phyloP scores from a whole-genome alignment of 1,284 basidiomycete species.

The Boletus smithii region DNA sequence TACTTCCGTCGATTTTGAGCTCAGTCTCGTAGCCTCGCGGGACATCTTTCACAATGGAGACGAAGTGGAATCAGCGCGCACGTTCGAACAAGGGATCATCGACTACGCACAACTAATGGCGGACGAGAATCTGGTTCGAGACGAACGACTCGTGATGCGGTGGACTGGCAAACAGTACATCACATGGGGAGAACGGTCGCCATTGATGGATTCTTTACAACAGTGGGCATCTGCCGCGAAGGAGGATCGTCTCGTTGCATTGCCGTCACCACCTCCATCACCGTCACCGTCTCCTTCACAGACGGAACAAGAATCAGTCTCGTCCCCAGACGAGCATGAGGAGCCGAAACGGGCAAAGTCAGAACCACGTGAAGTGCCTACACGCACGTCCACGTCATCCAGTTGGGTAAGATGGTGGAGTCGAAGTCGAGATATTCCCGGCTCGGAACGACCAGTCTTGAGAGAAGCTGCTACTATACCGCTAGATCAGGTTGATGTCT shows the following conservation, averaged over 20 bases:
- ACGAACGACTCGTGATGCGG: slow-evolving; percentile 58
- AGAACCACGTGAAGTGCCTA: slow-evolving; percentile 35
- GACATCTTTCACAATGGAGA: slow-evolving; percentile 40
- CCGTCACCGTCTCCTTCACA: slow-evolving; percentile 33
- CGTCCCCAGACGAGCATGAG: slow-evolving; percentile 30
- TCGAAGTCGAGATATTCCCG: slow-evolving; percentile 42
- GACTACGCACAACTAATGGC: slow-evolving; percentile 54
- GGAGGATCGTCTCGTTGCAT: slow-evolving; percentile 18
- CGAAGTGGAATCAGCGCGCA: slow-evolving; percentile 48
- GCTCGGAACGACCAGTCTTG: slow-evolving; percentile 22
- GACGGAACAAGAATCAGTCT: slow-evolving; percentile 32
- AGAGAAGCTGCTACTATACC: slow-evolving; percentile 19
- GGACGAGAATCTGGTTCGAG: slow-evolving; percentile 51
- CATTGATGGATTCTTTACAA: slow-evolving; percentile 62
- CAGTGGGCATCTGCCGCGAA: slow-evolving; percentile 50
- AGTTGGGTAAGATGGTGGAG: slow-evolving; percentile 80
- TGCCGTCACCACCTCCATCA: slow-evolving; percentile 24
- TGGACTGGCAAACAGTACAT: slow-evolving; percentile 70
- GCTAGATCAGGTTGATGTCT: slow-evolving; percentile 20
- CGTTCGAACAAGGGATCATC: slow-evolving; percentile 55
- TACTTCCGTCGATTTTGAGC: slow-evolving; percentile 54
- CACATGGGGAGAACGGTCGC: slow-evolving; percentile 57
- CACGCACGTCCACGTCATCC: slow-evolving; percentile 50
- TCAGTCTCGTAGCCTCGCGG: slow-evolving; percentile 47
- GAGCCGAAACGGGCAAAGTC: slow-evolving; percentile 33